Evolutionary conservation across 345 rosid genomes (phyloP).

Genomic region (Aquilaria sinensis): DNA sequence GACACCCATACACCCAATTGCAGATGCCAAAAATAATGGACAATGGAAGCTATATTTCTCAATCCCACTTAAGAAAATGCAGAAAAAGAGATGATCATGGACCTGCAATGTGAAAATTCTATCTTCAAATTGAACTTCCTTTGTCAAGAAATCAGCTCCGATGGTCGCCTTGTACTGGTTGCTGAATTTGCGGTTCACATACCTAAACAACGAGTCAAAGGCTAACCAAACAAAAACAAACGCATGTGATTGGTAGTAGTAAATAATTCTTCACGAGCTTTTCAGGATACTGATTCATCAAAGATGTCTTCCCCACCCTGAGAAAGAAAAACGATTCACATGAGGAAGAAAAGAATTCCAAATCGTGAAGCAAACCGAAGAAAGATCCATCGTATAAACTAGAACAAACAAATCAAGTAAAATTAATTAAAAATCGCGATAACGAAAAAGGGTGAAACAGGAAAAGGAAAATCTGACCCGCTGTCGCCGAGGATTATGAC

Average conservation of each 20-base stretch:
- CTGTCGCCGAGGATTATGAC: conserved; percentile 66
- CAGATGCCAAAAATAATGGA: no score
- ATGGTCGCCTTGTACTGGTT: conserved; percentile 67
- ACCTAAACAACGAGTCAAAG: conserved; percentile 27
- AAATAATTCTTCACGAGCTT: conserved; percentile 8
- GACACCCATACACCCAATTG: no score
- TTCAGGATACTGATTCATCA: conserved; percentile 63
- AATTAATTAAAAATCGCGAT: no score
- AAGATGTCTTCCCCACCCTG: conserved; percentile 68
- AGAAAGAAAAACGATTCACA: background rate
- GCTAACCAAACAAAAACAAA: background rate
- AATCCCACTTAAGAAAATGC: background rate
- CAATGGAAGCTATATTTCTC: no score
- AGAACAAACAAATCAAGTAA: background rate
- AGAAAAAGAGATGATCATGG: background rate
- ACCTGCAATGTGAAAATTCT: conserved; percentile 67
- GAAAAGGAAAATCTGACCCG: conserved; percentile 31
- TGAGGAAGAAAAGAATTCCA: no score
- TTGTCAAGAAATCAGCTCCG: conserved; percentile 59
- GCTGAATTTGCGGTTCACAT: conserved; percentile 54
- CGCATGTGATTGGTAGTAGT: background rate
- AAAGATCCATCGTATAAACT: background rate
- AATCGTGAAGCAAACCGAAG: background rate
- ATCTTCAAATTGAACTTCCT: conserved; percentile 57
- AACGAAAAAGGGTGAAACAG: background rate